These are phyloP conservation scores for Trapa bicornis DNA, from an alignment of 345 rosid species.

Conservation along the genomic window DNA sequence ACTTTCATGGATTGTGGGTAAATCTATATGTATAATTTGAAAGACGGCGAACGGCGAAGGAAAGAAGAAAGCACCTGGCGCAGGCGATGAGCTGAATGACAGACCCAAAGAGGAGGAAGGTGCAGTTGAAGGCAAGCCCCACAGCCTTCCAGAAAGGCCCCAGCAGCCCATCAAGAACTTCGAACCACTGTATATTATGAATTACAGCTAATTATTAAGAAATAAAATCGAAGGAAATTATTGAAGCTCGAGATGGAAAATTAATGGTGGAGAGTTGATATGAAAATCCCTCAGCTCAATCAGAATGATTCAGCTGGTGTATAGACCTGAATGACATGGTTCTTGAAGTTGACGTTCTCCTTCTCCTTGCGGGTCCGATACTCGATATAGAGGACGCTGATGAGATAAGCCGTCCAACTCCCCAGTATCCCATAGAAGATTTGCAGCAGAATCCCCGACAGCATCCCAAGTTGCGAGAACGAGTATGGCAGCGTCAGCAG, in stretches of 20 bases:
- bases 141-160: slow-evolving; percentile 93
- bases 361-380: slow-evolving; percentile 84
- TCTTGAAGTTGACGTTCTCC: slow-evolving; percentile 85
- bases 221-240: neutral
- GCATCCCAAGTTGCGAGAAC: slow-evolving; percentile 92
- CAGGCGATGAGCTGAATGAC: slow-evolving; percentile 98
- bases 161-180: slow-evolving; percentile 86
- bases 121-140: slow-evolving; percentile 97
- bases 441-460: slow-evolving; percentile 76
- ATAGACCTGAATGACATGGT: slow-evolving; percentile 45
- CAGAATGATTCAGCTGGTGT: too few relatives aligned
- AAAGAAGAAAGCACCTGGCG: slow-evolving; percentile 43
- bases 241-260: neutral
- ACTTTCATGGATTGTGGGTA: too few relatives aligned
- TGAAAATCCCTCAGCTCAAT: neutral
- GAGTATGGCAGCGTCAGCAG: slow-evolving; percentile 88
- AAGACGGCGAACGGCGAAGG: too few relatives aligned
- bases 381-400: slow-evolving; percentile 88
- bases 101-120: slow-evolving; percentile 95
- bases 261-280: neutral
- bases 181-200: slow-evolving; percentile 63
- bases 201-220: neutral
- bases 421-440: slow-evolving; percentile 81
- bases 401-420: slow-evolving; percentile 99
- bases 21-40: too few relatives aligned